Evolutionary conservation across 2,329 filamentous ascomycete species (phyloP), one percentile per base, ranked within the genome.

Genomic region (Penicillium paneum): DNA sequence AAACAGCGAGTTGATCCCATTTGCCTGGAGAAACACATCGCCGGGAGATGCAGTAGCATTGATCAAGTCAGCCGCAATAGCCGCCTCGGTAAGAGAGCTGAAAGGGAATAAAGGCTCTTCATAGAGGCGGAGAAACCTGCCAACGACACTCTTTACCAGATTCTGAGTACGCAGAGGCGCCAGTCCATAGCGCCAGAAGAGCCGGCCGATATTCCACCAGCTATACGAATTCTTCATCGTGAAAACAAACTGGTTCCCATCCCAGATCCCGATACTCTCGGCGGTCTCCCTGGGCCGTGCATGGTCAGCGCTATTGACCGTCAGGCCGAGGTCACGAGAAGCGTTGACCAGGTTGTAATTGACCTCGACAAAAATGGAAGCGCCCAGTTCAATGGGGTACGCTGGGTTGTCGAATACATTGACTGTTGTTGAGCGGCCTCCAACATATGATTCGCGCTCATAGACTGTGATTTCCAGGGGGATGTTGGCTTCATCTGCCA

Each of bases 361-460:
- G 40, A 88, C 83, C 45, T 87, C 72, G 41, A 97, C 90, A 69
- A 97, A 99, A 64, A 97, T 96, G 57, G 88, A 93, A 11, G 89
- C 94, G 15, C 94, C 94, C 1, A 97, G 79, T 71, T 99, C 94
- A 34, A 96, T 82, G 1, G 88, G 88, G 36, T 86, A 77, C 0
- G 76, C 60, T 1, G 85, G 78, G 63, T 93, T 81, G 59, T 83
- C 81, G 69, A 88, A 93, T 2, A 85, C 86, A 65, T 91, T 79
- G 17, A 96, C 88, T 0, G 92, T 97, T 29, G 92, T 89, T 8
- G 89, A 89, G 26, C 94, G 89, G 8, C 94, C 94, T 29, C 94
- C 94, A 40, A 97, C 81, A 62, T 86, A 90, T 31, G 78, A 71
- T 15, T 84, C 85, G 63, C 87, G 88, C 67, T 99, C 94, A 70